Percentiles rank a stretch among this genome's conserved stretches.
phyloP scores from a whole-genome alignment of 192 early-diverging fungal species.

The Piromyces sp. region DNA sequence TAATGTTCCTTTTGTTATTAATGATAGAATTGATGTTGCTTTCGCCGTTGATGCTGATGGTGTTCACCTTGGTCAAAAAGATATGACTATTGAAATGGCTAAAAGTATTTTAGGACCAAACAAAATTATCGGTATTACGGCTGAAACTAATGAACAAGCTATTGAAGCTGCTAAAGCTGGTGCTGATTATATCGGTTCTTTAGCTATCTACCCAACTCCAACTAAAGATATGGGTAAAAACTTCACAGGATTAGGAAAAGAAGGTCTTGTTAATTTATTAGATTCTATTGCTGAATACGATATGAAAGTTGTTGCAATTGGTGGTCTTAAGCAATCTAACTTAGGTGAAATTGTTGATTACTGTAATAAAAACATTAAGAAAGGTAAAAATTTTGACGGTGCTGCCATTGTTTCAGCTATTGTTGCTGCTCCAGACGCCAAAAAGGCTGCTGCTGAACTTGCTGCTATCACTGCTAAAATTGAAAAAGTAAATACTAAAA shows the following conservation, averaged over 20 bases:
- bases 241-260: conserved; percentile 28
- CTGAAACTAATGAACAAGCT: conserved; percentile 42
- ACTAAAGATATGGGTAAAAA: conserved; percentile 7
- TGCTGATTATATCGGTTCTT: conserved; percentile 68
- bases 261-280: conserved; percentile 40
- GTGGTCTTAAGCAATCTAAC: conserved; percentile 55
- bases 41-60: conserved; percentile 69
- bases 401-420: conserved; percentile 72
- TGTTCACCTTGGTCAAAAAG: conserved; percentile 74
- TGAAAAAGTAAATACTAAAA: neutral
- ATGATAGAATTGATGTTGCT: conserved; percentile 74
- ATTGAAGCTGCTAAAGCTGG: conserved; percentile 36
- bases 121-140: conserved; percentile 73
- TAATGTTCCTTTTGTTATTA: conserved; percentile 58
- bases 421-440: conserved; percentile 37
- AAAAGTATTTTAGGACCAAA: conserved; percentile 45
- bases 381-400: conserved; percentile 24
- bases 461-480: neutral
- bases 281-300: conserved; percentile 14
- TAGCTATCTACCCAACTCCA: neutral
- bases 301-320: conserved; percentile 60
- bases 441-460: conserved; percentile 17
- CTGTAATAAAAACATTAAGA: conserved; percentile 14
- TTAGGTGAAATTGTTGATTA: conserved; percentile 28
- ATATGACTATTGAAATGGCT: conserved; percentile 54